Conservation (phyloP, 192 early-diverging fungal species). For the Coemansia pectinata region DNA sequence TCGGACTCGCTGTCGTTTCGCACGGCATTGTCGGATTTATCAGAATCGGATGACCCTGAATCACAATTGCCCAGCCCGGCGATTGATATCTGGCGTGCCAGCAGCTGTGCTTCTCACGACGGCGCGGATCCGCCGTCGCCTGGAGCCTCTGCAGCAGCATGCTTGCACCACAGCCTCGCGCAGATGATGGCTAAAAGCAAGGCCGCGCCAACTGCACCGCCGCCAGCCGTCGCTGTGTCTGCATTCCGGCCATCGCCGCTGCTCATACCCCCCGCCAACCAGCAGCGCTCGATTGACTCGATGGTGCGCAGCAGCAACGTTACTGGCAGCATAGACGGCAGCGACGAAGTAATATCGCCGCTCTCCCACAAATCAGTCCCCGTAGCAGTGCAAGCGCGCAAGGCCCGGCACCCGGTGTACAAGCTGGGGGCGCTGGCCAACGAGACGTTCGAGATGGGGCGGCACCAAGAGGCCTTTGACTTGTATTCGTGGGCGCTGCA, state of each 20-base stretch:
- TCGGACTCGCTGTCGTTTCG: conserved; percentile 49
- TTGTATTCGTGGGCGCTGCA: conserved; percentile 54
- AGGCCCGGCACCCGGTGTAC: conserved; percentile 55
- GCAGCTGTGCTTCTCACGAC: background rate
- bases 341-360: conserved; percentile 22
- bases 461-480: conserved; percentile 56
- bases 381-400: conserved; percentile 44
- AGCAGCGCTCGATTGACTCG: background rate
- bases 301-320: background rate
- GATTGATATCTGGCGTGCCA: background rate
- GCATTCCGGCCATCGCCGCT: background rate
- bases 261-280: background rate
- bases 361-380: conserved; percentile 38
- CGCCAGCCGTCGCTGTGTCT: background rate
- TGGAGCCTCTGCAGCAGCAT: background rate
- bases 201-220: background rate
- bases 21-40: conserved; percentile 36
- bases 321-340: background rate
- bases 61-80: background rate
- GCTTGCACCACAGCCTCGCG: background rate
- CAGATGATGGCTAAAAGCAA: background rate
- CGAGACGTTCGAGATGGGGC: conserved; percentile 57
- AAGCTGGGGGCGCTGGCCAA: conserved; percentile 55
- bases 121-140: background rate
- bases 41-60: background rate